Percentiles rank a stretch among this genome's conserved stretches.
phyloP scores from a whole-genome alignment of 2,329 filamentous ascomycete species.

The Didymellaceae sp. region DNA sequence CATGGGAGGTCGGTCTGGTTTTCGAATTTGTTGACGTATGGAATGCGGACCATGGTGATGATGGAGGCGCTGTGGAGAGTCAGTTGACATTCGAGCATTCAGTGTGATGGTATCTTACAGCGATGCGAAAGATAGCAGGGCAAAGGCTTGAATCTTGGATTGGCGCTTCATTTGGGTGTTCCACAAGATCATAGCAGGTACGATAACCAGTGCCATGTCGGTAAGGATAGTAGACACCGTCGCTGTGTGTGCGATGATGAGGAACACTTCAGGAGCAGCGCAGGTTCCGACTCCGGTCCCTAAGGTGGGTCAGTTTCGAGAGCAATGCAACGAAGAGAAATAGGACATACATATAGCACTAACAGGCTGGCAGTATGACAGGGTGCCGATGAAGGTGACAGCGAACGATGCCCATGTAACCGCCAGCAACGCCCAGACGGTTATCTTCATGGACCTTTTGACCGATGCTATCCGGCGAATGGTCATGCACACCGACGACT shows the following conservation, averaged over 20 bases:
- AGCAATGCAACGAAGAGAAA: background rate
- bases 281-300: constrained; percentile 24
- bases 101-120: constrained; percentile 20
- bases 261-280: constrained; percentile 24
- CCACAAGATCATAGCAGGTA: constrained; percentile 31
- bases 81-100: background rate
- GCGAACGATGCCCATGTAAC: constrained; percentile 31
- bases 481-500: constrained; percentile 34
- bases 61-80: constrained; percentile 8
- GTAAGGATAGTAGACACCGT: constrained; percentile 30
- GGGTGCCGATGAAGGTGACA: constrained; percentile 29
- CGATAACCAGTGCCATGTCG: constrained; percentile 27
- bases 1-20: constrained; percentile 23
- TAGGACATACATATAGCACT: constrained; percentile 13
- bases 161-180: constrained; percentile 34
- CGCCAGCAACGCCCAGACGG: constrained; percentile 22
- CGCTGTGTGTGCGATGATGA: constrained; percentile 30
- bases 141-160: constrained; percentile 31
- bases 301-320: background rate
- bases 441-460: constrained; percentile 21
- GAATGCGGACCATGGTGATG: constrained; percentile 25
- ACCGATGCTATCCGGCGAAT: constrained; percentile 33
- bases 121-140: constrained; percentile 28
- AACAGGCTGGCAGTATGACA: constrained; percentile 28
- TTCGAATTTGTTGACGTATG: constrained; percentile 32